Base-by-base conservation (phyloP, 164 flowering plant genomes). In the Tetrastigma voinierianum region DNA sequence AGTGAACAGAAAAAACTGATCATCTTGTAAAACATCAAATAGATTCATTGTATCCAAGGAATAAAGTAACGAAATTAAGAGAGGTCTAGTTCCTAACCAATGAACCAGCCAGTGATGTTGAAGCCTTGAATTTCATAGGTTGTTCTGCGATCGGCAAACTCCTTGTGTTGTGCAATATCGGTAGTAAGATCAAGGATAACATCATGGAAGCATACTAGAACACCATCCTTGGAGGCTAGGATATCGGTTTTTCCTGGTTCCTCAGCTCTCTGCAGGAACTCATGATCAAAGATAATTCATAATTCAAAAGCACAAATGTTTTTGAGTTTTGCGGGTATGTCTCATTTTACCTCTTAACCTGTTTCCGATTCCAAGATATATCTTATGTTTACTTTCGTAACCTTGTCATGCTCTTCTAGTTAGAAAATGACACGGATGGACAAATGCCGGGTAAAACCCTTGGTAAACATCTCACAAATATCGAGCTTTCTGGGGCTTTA, bases 201-300 rank as follows among this genome's bases (percentile, higher is more conserved):
- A 78, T 96, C 98, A 75, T 96, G 99, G 73, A 80, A 82, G 82
- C 98, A 89, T 70, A 96, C 85, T 51, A 96, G 96, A 56, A 78
- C 89, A 67, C 95, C 95, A 68, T 89, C 91, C 76, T 87, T 89
- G 63, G 91, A 76, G 54, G 95, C 67, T 9, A 86, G 63, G 60
- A 96, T 85, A 77, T 93, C 99, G 20, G 90, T 77, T 78, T 96
- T 97, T 73, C 93, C 98, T 40, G 99, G 79, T 59, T 98, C 99
- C 68, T 96, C 99, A 51, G 99, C 98, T 84, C 87, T 96, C 97
- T 96, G 84, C 80, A 77, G 75, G 58, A 64, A 67, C 11, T 21
- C 44, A 20, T 23, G 10, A 20, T 49, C 51, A 24, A 51, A 25
- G 15, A 44, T 10, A n/a, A 2, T 11, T n/a, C 9, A 10, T 53